Conservation (phyloP, 148 eudicot species). For the Rhododendron mucronatum region DNA sequence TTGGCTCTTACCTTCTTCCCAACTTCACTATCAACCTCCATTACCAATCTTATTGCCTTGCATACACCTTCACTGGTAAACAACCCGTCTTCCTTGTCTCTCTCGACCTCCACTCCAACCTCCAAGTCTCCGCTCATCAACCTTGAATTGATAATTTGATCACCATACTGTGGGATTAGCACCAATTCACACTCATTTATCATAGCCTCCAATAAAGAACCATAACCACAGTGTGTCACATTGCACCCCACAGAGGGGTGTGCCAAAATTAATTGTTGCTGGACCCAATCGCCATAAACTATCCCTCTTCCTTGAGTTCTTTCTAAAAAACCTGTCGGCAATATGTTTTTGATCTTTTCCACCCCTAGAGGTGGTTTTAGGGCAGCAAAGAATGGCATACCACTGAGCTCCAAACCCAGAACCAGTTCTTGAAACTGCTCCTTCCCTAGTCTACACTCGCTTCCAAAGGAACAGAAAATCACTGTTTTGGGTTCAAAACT, state of each 20-base stretch:
- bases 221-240: constrained; percentile 50
- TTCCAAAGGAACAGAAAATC: constrained; percentile 52
- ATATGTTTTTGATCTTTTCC: constrained; percentile 29
- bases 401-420: constrained; percentile 47
- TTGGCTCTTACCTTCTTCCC: constrained; percentile 28
- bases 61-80: constrained; percentile 35
- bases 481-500: constrained; percentile 23
- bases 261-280: constrained; percentile 38
- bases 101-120: constrained; percentile 47
- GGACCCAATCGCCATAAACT: constrained; percentile 45
- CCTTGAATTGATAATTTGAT: constrained; percentile 42
- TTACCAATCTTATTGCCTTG: constrained; percentile 32
- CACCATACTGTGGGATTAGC: constrained; percentile 42
- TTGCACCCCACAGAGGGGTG: constrained; percentile 53
- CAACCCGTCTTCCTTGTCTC: constrained; percentile 29
- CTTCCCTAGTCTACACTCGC: constrained; percentile 9
- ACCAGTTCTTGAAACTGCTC: constrained; percentile 46
- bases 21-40: constrained; percentile 27
- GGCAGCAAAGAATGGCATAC: constrained; percentile 45
- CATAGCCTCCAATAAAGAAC: constrained; percentile 49
- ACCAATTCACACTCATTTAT: constrained; percentile 46
- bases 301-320: constrained; percentile 36
- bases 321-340: constrained; percentile 39
- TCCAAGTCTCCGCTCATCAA: constrained; percentile 36
- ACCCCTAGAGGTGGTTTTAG: constrained; percentile 40